Base-by-base conservation (phyloP, 495 filamentous ascomycete genomes). In the Annulohypoxylon moriforme region DNA sequence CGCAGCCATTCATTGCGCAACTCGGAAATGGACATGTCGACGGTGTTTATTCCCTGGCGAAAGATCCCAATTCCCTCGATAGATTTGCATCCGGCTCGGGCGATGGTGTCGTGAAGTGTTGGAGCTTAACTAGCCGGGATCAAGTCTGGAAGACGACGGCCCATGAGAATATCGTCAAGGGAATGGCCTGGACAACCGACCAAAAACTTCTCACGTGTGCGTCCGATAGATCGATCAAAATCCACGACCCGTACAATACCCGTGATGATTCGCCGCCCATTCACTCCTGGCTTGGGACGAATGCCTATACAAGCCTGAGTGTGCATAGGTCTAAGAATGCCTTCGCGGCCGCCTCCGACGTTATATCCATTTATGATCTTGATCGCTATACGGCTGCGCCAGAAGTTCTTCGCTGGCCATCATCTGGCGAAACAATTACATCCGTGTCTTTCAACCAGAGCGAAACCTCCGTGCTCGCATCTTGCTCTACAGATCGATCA, bases 1-100 rank as follows among this genome's bases (percentile, higher is more conserved):
- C 96, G 20, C 89, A 93, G 59, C 96, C 96, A 4, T 99, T 99
- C 77, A 81, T 99, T 44, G 91, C 84, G 0, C 92, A 97, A 73
- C 87, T 99, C 57, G 95, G 94, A 29, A 87, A 88, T 53, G 96
- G 96, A 29, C 96, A 99, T 82, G 92, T 98, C 13, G 96, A 99
- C 78, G 96, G 96, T 49, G 93, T 99, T 4, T 93, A 93, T 77
- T 83, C 85, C 8, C 85, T 93, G 77, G 86, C 89, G 13, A 93
- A 92, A 70, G 91, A 93, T 70, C 89, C 89, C 3, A 84, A 87
- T 69, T 87, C 87, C n/a, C 81, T 91, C 31, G 87, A 91, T 59
- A 83, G 88, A 47, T 86, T 96, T 74, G 91, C 93, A 9, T 93
- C 91, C 62, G 93, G 93, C 25, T 91, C 89, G 66, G 93, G 93